phyloP scores from a whole-genome alignment of 176 grass and related monocot species.

The Oryza brachyantha region DNA sequence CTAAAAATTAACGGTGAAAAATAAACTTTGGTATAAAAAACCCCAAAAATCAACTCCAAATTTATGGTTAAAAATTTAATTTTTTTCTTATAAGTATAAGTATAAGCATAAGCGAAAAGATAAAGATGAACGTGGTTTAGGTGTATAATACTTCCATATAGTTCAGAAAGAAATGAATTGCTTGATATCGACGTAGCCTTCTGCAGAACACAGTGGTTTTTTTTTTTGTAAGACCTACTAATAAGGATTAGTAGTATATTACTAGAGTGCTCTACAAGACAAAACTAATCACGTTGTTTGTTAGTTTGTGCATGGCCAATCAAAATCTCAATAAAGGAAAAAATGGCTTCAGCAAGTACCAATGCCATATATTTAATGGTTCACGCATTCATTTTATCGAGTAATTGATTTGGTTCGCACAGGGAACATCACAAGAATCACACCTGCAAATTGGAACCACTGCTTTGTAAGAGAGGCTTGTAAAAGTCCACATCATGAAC shows the following conservation, averaged over 20 bases:
- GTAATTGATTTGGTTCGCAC: background rate
- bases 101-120: no score
- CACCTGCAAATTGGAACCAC: slow-evolving; percentile 2
- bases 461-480: background rate
- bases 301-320: background rate
- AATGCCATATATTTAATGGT: background rate
- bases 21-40: no score
- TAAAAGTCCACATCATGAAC: background rate
- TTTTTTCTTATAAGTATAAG: no score
- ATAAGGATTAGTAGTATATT: background rate
- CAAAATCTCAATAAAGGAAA: background rate
- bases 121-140: no score
- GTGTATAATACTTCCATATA: background rate
- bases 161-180: background rate
- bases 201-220: no score
- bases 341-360: background rate
- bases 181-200: background rate
- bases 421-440: background rate
- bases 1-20: no score
- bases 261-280: background rate
- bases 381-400: background rate
- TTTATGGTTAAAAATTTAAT: no score
- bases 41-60: no score
- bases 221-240: background rate
- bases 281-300: background rate